These are phyloP conservation scores for Verticillium zaregamsianum DNA, from an alignment of 2,329 filamentous ascomycete genomes.

Conservation along the genomic window DNA sequence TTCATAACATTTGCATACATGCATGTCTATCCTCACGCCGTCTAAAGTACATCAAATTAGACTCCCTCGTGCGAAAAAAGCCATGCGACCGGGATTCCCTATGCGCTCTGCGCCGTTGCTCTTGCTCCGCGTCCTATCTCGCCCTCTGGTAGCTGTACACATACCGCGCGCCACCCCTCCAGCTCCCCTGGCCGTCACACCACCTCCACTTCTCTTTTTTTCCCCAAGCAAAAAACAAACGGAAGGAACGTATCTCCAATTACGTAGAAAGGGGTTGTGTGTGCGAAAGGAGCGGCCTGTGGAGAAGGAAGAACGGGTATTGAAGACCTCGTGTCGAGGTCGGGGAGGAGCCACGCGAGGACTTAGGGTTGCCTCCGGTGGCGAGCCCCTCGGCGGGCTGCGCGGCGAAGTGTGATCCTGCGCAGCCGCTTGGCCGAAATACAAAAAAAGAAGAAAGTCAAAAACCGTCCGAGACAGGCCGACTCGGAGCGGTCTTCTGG, in stretches of 20 bases:
- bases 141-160: not conserved
- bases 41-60: conserved; percentile 38
- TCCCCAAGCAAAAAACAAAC: conserved; percentile 1
- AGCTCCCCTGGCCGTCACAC: not conserved
- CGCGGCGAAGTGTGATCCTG: not conserved
- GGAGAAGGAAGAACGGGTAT: not conserved
- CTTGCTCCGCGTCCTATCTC: not conserved
- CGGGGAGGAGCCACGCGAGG: not conserved
- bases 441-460: not conserved
- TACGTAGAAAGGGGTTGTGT: not conserved
- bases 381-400: not conserved
- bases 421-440: not conserved
- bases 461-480: not conserved
- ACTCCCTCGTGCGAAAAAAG: conserved; percentile 28
- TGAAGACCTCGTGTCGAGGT: not conserved
- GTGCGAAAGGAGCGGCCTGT: not conserved
- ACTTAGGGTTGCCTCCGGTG: not conserved
- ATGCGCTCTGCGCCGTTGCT: conserved; percentile 32
- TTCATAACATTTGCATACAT: conserved; percentile 25
- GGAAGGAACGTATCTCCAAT: conserved; percentile 1
- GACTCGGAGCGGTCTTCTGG: not conserved
- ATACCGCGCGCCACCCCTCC: not conserved
- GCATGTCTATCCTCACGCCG: conserved; percentile 36
- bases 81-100: conserved; percentile 23
- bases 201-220: not conserved